Base-by-base conservation (phyloP, 306 rosid genomes). In the Macrotyloma uniflorum region DNA sequence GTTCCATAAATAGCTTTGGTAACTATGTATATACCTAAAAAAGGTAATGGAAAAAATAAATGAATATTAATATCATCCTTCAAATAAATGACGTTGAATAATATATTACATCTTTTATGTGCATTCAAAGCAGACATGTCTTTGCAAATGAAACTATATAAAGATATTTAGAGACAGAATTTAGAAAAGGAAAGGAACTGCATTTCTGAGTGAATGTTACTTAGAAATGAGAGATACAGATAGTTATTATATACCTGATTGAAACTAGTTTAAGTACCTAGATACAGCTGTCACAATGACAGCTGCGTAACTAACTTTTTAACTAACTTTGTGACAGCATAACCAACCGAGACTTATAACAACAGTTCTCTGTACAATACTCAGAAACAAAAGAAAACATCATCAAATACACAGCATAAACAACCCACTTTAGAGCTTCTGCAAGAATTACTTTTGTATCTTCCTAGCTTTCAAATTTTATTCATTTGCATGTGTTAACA, bases 1-100 rank as follows among this genome's bases (percentile, higher is more conserved):
- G 84, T 93, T 95, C 99, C 98, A 95, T 80, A 95, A 85, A 83
- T 87, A 91, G 91, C 99, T 95, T 88, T 95, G 99, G 72, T 93
- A 95, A 85, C 99, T 93, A 78, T 95, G 98, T 20, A 95, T 87
- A 70, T 95, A 95, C 98, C 98, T 95, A 83, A 28, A 53, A 40
- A 14, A 45, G 79, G 50, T 11, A 36, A 58, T 24, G 64, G 3
- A 74, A 69, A 61, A 26, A 30, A 53, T 45, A 53, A 74, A 65
- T 15, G 43, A 59, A 76, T 12, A 57, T 38, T 45, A 36, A 79
- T 57, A 36, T 14, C 24, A 57, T 18, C 49, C 24, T 75, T 38
- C 64, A 64, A 78, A 55, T 53, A 43, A 28, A 69, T 65, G 15
- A 61, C 55, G 54, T 70, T 51, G 28, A 54, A 75, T 28, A 28